Conservation (phyloP, 441 rosid genomes). For the Gossypium gossypioides region DNA sequence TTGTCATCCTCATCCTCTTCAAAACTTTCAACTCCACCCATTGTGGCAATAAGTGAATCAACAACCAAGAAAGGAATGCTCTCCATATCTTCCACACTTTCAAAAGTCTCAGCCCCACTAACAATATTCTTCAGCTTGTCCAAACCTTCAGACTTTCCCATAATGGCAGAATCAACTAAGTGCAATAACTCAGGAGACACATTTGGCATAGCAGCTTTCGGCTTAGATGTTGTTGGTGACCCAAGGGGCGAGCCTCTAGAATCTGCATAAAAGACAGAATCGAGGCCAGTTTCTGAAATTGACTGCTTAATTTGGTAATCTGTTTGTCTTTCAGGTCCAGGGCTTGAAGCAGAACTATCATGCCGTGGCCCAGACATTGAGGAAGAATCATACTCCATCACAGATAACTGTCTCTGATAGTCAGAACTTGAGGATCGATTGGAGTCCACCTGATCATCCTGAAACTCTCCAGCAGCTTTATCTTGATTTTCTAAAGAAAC, state of each 20-base stretch:
- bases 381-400: constrained; percentile 28
- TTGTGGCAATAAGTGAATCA: constrained; percentile 95
- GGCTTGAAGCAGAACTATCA: constrained; percentile 27
- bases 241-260: constrained; percentile 52
- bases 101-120: constrained; percentile 70
- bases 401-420: constrained; percentile 29
- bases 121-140: constrained; percentile 81
- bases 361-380: constrained; percentile 11
- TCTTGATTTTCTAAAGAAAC: constrained; percentile 74
- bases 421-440: constrained; percentile 37
- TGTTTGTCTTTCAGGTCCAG: constrained; percentile 10
- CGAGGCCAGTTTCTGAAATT: constrained; percentile 45
- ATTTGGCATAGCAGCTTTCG: constrained; percentile 72
- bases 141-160: constrained; percentile 94
- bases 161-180: constrained; percentile 95
- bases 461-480: constrained; percentile 28
- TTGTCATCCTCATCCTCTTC: constrained; percentile 91
- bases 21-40: constrained; percentile 99
- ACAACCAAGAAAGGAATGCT: constrained; percentile 73
- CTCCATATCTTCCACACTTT: constrained; percentile 65
- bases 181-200: constrained; percentile 97
- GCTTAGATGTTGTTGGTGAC: constrained; percentile 59
- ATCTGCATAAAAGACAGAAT: constrained; percentile 29
- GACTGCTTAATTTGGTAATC: constrained; percentile 41
- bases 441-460: constrained; percentile 22